phyloP scores from a whole-genome alignment of 225 moss, liverwort and hornwort species.

The Anthoceros angustus region DNA sequence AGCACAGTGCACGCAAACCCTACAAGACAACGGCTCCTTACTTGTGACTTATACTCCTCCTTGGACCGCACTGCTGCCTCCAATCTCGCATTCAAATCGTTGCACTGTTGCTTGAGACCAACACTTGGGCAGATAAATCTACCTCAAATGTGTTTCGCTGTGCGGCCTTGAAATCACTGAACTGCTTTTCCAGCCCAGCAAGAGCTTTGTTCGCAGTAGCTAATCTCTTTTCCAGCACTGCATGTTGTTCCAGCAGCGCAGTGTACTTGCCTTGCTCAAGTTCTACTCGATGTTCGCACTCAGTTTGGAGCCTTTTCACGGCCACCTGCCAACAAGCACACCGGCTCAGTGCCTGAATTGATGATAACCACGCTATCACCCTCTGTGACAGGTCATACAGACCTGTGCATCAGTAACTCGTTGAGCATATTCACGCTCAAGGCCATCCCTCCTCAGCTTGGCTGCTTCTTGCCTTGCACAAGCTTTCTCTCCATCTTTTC shows the following conservation, averaged over 20 bases:
- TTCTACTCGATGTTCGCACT: constrained; percentile 8
- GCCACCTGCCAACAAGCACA: constrained; percentile 1
- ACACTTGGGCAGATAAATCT: constrained; percentile 1
- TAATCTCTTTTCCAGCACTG: constrained; percentile 2
- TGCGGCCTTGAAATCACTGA: constrained; percentile 1
- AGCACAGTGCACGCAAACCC: neutral
- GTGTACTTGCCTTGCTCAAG: constrained; percentile 7
- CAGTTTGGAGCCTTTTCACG: constrained; percentile 4
- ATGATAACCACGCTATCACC: neutral
- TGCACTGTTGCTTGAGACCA: constrained; percentile 5
- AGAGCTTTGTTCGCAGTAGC: neutral
- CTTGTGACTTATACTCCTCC: constrained; percentile 7
- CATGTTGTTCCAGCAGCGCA: constrained; percentile 5
- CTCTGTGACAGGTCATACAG: neutral
- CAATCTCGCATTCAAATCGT: neutral
- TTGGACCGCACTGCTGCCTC: constrained; percentile 1
- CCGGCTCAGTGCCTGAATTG: neutral
- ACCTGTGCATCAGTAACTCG: constrained; percentile 43
- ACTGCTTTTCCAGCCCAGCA: constrained; percentile 5
- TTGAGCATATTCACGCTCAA: constrained; percentile 36
- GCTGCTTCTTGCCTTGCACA: constrained; percentile 29
- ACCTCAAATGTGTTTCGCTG: constrained; percentile 2
- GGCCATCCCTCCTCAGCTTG: constrained; percentile 26
- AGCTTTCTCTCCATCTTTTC: constrained; percentile 54
- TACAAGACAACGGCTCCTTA: neutral